Evolutionary conservation across 805 yeast genomes (phyloP), one percentile per base, ranked within the genome.

Genomic region (Metschnikowia lunata): DNA sequence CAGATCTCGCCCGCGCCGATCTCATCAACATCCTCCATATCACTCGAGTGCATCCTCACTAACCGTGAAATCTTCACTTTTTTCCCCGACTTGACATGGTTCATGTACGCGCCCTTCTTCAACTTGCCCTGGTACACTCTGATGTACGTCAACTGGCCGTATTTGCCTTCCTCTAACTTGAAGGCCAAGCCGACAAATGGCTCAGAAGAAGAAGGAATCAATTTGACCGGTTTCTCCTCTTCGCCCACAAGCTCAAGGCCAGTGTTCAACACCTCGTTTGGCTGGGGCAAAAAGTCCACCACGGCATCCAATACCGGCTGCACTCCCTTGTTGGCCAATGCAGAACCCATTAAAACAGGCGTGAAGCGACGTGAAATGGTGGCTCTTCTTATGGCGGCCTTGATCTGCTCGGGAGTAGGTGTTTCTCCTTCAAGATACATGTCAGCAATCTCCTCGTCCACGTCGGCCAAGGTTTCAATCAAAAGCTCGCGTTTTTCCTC

Each of bases 261-360:
- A 32, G 86, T 85, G 70, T 93, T 93, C 59, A 88, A 73, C 43
- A 93, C 83, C 68, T 93, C 96, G 49, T 93, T 81, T 44, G 99
- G 99, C 64, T 91, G 83, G 37, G 99, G 99, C 58, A 93, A 77
- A 68, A 82, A 93, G 64, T 91, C 97, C 53, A 91, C 91, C 48
- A 93, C 96, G 34, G 97, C 93, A 65, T 93, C 97, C 56, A 93
- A 75, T 31, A 91, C 97, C 18, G 90, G 90, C 73, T 93, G 99
- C 52, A 93, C 78, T 67, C 97, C 97, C 54, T 83, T 87, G 72
- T 93, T 93, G 46, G 98, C 99, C 52, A 93, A 76, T 14, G 99
- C 99, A 39, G 97, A 88, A 18, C 99, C 99, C 97, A 93, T 93
- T 53, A 91, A 74, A n/a, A 93, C 98, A n/a, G 99, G 99, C 11